Evolutionary conservation across 1,139 yeast genomes (phyloP).

Genomic region (Taphrina flavorubra): DNA sequence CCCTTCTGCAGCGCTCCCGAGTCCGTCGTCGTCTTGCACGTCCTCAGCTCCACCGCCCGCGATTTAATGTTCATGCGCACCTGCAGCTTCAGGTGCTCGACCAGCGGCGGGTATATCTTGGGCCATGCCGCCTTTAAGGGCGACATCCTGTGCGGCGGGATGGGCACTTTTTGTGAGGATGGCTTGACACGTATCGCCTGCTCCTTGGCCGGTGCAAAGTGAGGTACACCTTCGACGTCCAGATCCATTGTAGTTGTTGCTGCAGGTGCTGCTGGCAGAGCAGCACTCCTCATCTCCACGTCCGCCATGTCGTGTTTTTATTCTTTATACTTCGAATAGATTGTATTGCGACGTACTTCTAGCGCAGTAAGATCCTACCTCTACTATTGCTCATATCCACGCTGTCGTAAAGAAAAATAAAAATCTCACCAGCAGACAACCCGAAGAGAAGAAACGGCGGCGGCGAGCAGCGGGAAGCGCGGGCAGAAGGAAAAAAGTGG

Average conservation of each 20-base stretch:
- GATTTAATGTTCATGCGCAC: constrained; percentile 88
- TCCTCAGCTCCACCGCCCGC: constrained; percentile 83
- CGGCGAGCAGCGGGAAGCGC: too few relatives aligned
- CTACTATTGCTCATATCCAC: too few relatives aligned
- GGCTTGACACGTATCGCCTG: constrained; percentile 70
- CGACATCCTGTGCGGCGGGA: constrained; percentile 96
- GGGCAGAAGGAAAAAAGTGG: too few relatives aligned
- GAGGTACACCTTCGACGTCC: constrained; percentile 89
- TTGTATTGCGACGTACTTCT: background rate
- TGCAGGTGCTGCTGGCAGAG: constrained; percentile 1
- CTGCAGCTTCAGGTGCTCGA: constrained; percentile 90
- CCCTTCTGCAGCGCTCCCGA: constrained; percentile 96
- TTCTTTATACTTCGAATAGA: background rate
- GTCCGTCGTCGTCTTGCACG: constrained; percentile 81
- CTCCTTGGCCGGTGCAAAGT: constrained; percentile 71
- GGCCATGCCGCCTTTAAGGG: constrained; percentile 90
- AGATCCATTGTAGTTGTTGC: constrained; percentile 56
- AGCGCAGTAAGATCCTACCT: background rate
- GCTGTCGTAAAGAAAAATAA: background rate
- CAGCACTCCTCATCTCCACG: constrained; percentile 12
- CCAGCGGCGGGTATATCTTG: constrained; percentile 92
- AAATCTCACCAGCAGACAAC: background rate
- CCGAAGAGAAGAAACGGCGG: too few relatives aligned
- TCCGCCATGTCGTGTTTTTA: background rate
- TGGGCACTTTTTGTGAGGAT: constrained; percentile 85